phyloP scores from a whole-genome alignment of 108 stramenopile species.

The Epithemia pelagica region DNA sequence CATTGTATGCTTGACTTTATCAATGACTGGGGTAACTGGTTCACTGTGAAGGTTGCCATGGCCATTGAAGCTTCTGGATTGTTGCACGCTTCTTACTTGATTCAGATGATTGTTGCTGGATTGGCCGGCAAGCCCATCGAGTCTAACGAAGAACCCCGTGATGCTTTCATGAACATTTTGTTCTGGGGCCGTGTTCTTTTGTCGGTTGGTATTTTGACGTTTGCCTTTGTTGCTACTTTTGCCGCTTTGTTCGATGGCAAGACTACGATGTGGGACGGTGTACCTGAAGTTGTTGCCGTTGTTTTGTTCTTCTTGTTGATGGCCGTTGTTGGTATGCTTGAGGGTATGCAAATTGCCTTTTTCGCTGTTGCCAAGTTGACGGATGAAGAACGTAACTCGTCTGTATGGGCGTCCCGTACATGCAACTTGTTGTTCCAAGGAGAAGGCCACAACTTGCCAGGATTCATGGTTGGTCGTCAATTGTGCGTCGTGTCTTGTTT shows the following conservation, averaged over 20 bases:
- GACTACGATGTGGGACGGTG: constrained; percentile 45
- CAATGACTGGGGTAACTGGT: constrained; percentile 41
- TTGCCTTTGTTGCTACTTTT: constrained; percentile 62
- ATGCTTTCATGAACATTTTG: constrained; percentile 32
- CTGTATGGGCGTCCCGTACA: constrained; percentile 44
- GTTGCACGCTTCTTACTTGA: constrained; percentile 43
- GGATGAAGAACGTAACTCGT: constrained; percentile 31
- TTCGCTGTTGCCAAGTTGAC: constrained; percentile 70
- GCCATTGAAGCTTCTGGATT: constrained; percentile 46
- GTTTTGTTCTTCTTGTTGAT: constrained; percentile 66
- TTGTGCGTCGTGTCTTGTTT: constrained; percentile 55
- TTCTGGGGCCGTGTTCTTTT: constrained; percentile 63
- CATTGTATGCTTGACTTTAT: constrained; percentile 78
- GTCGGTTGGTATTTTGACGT: constrained; percentile 53
- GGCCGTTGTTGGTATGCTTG: constrained; percentile 67
- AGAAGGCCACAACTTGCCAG: constrained; percentile 59
- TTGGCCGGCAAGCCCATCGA: constrained; percentile 55
- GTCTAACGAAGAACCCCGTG: constrained; percentile 55
- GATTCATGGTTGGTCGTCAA: constrained; percentile 82
- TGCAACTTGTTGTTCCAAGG: constrained; percentile 58
- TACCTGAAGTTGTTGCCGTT: constrained; percentile 41
- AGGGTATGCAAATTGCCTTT: constrained; percentile 88
- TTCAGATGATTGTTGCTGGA: constrained; percentile 31
- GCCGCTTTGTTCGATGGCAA: constrained; percentile 55
- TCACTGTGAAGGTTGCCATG: constrained; percentile 43